Base-by-base conservation (phyloP, 106 monocot species). In the Posidonia australis region DNA sequence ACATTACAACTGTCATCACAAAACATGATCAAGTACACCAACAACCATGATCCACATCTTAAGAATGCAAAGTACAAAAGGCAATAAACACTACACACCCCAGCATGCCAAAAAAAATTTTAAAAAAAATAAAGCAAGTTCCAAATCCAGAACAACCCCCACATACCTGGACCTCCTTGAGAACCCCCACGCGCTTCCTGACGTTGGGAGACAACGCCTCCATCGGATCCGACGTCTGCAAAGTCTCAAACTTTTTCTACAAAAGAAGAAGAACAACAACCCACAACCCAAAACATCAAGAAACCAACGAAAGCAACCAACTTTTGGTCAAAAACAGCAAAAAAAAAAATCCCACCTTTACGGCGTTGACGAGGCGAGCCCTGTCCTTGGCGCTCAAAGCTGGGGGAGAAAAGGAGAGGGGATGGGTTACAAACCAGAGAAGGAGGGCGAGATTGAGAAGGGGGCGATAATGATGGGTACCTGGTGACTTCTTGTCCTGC, bases 121-220 rank as follows among this genome's bases (percentile, higher is more conserved):
- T 2, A 36, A 36, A 36, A 36, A 36, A 7, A 36, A 36, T 36
- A 36, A 36, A 2, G 36, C n/a, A n/a, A n/a, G n/a, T n/a, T n/a
- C n/a, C n/a, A n/a, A n/a, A n/a, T n/a, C n/a, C n/a, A n/a, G n/a
- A n/a, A n/a, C n/a, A n/a, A n/a, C n/a, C n/a, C n/a, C n/a, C n/a
- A n/a, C n/a, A n/a, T n/a, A 79, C 83, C 83, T 83, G 83, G 26
- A 83, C 76, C 20, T 79, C 79, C 68, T 61, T 78, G 24, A 83
- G 65, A 32, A 65, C 14, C 60, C 79, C 83, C 28, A 83, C 82
- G 0, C 82, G 82, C 68, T 72, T 75, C 72, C 68, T 62, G 51
- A 83, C 82, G 19, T 72, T 78, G 17, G 78, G 71, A 24, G 63
- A 44, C 5, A 83, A 58, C 0, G 31, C 65, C 60, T 79, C 83